phyloP scores from a whole-genome alignment of 1,284 basidiomycete species.

The Golubevia pallescens region DNA sequence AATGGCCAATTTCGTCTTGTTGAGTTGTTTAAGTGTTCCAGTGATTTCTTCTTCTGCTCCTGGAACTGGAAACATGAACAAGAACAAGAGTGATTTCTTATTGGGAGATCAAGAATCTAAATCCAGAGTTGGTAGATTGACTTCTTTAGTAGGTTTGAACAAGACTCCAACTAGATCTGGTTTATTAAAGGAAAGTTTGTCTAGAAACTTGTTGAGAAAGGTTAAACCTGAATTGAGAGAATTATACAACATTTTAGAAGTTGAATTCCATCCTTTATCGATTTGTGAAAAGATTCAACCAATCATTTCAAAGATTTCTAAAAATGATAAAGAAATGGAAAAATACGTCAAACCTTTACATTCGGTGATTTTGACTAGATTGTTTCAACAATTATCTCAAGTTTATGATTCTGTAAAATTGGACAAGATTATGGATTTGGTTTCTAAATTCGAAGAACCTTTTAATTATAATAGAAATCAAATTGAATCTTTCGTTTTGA shows the following conservation, averaged over 20 bases:
- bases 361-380: constrained; percentile 86
- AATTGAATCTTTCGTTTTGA: constrained; percentile 78
- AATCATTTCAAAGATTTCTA: constrained; percentile 70
- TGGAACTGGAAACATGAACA: constrained; percentile 69
- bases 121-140: constrained; percentile 76
- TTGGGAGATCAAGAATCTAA: constrained; percentile 69
- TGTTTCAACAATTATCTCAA: constrained; percentile 92
- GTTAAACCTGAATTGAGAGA: constrained; percentile 80
- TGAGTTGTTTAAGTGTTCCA: constrained; percentile 91
- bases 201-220: constrained; percentile 82
- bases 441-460: constrained; percentile 58
- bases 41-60: constrained; percentile 72
- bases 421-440: constrained; percentile 55
- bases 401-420: constrained; percentile 87
- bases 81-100: constrained; percentile 67
- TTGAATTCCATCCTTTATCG: constrained; percentile 91
- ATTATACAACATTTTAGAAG: constrained; percentile 89
- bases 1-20: constrained; percentile 88
- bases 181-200: constrained; percentile 70
- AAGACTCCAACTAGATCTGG: constrained; percentile 85
- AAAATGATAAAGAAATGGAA: constrained; percentile 51
- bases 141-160: constrained; percentile 82
- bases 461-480: constrained; percentile 57
- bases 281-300: constrained; percentile 84
- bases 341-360: constrained; percentile 86